phyloP scores from a whole-genome alignment of 225 moss, liverwort and hornwort species.

The Sphagnum contortum region DNA sequence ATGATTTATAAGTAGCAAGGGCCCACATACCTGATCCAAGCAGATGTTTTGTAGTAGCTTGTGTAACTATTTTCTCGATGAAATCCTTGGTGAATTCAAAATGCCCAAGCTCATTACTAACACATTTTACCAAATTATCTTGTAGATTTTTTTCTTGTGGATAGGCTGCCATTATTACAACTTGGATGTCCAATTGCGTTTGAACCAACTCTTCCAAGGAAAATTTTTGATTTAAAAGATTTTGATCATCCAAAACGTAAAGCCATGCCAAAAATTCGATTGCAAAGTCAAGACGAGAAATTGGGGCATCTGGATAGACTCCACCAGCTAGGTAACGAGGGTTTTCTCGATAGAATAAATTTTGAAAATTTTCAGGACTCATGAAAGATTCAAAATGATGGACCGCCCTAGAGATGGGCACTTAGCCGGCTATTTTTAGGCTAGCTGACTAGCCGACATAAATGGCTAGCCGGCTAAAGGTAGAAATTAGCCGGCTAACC shows the following conservation, averaged over 20 bases:
- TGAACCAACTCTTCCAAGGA: background rate
- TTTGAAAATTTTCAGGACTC: background rate
- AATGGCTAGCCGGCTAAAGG: too few relatives aligned
- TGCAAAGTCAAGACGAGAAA: background rate
- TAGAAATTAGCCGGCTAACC: too few relatives aligned
- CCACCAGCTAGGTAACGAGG: background rate
- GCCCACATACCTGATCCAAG: too few relatives aligned
- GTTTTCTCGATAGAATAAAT: background rate
- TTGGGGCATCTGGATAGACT: background rate
- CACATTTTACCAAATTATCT: background rate
- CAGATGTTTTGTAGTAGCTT: too few relatives aligned
- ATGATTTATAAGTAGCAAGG: too few relatives aligned
- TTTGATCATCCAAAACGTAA: slow-evolving; percentile 8
- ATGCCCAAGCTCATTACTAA: too few relatives aligned
- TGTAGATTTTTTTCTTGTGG: slow-evolving; percentile 5
- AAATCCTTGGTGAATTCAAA: too few relatives aligned
- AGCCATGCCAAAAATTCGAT: background rate
- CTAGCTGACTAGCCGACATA: too few relatives aligned
- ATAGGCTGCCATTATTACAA: slow-evolving; percentile 10
- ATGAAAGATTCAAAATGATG: background rate
- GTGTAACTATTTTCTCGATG: too few relatives aligned
- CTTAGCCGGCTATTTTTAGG: too few relatives aligned
- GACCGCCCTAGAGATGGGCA: too few relatives aligned
- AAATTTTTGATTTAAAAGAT: background rate
- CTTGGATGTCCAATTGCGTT: background rate